A percentile compares a stretch with the other conserved stretches of the same genome.
Conservation (phyloP, 805 yeast genomes). For the Ogataea salicorniae region DNA sequence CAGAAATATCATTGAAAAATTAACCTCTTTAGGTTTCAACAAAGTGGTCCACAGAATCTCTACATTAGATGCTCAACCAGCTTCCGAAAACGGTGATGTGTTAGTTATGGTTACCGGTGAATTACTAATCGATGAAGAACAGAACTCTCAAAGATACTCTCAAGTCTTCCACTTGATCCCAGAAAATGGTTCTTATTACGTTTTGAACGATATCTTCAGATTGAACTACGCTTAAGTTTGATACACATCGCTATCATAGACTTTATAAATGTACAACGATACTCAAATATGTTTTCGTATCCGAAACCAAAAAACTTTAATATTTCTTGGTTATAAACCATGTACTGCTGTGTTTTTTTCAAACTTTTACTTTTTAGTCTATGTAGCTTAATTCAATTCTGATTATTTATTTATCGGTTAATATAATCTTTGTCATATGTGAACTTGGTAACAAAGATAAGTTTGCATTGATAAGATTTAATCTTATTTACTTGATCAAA, state of each 20-base stretch:
- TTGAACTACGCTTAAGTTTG: conserved; percentile 63
- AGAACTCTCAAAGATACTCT: conserved; percentile 91
- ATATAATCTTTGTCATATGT: too few species aligned
- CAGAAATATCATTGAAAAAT: conserved; percentile 85
- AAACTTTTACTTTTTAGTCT: too few species aligned
- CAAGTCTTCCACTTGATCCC: conserved; percentile 97
- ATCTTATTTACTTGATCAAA: too few species aligned
- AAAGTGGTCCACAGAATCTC: conserved; percentile 92
- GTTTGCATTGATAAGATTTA: too few species aligned
- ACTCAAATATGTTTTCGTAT: too few species aligned
- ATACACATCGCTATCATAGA: not conserved
- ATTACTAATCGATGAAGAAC: conserved; percentile 87
- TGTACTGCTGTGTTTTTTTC: too few species aligned
- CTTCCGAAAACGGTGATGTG: conserved; percentile 86
- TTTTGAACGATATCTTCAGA: conserved; percentile 95
- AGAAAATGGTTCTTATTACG: conserved; percentile 86
- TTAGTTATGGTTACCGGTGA: conserved; percentile 98
- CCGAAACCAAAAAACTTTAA: too few species aligned
- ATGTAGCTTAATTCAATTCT: too few species aligned
- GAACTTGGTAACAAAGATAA: too few species aligned
- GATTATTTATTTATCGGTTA: too few species aligned
- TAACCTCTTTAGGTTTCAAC: conserved; percentile 82
- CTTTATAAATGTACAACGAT: too few species aligned
- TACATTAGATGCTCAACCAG: conserved; percentile 97
- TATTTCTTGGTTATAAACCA: too few species aligned